Evolutionary conservation across 1,284 basidiomycete species (phyloP), one percentile per base, ranked within the genome.

Genomic region (Ustilago esculenta): DNA sequence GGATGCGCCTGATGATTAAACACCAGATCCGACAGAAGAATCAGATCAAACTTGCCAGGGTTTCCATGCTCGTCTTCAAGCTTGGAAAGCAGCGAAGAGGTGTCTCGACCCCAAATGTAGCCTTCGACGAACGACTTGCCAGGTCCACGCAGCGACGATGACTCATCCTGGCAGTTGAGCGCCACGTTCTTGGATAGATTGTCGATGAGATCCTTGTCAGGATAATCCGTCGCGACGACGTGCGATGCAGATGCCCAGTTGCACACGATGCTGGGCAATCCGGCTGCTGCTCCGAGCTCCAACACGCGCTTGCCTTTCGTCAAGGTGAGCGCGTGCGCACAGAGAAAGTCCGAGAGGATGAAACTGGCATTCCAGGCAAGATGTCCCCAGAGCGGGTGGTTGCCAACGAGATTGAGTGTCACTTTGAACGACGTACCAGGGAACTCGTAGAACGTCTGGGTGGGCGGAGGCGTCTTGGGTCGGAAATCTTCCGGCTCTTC

Each of bases 271-370:
- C 66, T 88, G 0, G 95, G 95, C 15, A 98, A 84, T 0, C 89
- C 94, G 1, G 92, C 93, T 0, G 93, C 95, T 0, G 95, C 95
- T 1, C 95, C 95, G 0, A 98, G 87, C 81, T 98, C 95, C 2
- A 98, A 84, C 0, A 97, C 88, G 24, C 81, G 83, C 51, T 83
- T 84, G 14, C 77, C 83, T 8, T 70, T 50, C 7, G 83, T 80
- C 3, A 85, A 68, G 0, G 85, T 81, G 0, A 76, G 73, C 39
- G 89, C 85, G 18, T 85, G 59, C 14, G 67, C 59, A 37, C 82
- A 75, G 24, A 84, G 72, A 54, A 80, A 84, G 24, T 72, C 73
- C 4, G 82, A 73, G 18, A 84, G 61, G 27, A 78, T 79, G 30
- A 80, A 83, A n/a, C 82, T 78, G 24, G 83, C 82, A 15, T 84